A percentile compares a stretch with the other conserved stretches of the same genome.
phyloP scores from a whole-genome alignment of 2,329 filamentous ascomycete species.

The Beauveria scarabaeidicola region DNA sequence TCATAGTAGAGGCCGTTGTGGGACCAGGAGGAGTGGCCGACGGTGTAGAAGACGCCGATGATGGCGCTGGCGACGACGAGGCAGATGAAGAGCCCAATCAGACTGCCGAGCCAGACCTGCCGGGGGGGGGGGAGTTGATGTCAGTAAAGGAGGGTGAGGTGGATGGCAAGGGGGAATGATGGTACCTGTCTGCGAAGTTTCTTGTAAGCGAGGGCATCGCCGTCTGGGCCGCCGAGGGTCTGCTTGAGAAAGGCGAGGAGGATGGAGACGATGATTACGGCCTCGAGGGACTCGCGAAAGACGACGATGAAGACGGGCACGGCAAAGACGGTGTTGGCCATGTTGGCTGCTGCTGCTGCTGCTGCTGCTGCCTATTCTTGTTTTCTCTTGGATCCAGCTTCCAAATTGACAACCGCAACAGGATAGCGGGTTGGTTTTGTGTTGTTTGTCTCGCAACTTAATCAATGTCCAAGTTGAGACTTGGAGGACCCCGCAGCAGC shows the following conservation, averaged over 20 bases:
- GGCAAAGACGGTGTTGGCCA: slow-evolving; percentile 63
- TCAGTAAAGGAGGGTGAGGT: neutral
- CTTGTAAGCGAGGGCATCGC: slow-evolving; percentile 57
- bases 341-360: slow-evolving; percentile 21
- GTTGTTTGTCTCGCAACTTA: neutral
- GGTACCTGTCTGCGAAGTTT: slow-evolving; percentile 55
- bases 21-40: slow-evolving; percentile 60
- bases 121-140: neutral
- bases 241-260: slow-evolving; percentile 79
- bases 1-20: slow-evolving; percentile 70
- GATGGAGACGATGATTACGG: slow-evolving; percentile 79
- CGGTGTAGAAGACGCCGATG: slow-evolving; percentile 63
- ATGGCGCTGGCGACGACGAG: slow-evolving; percentile 56
- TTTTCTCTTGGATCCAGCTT: no score
- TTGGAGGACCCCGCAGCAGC: no score
- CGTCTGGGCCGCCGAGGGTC: slow-evolving; percentile 56
- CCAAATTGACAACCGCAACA: no score
- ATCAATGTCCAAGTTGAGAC: neutral
- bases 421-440: neutral
- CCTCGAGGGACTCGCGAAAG: slow-evolving; percentile 79
- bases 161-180: neutral
- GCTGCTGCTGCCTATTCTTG: neutral
- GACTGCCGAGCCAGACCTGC: slow-evolving; percentile 55
- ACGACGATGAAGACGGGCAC: slow-evolving; percentile 84
- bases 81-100: slow-evolving; percentile 54